Base-by-base conservation (phyloP, 2,329 filamentous ascomycete genomes). In the Alternaria conjuncta region DNA sequence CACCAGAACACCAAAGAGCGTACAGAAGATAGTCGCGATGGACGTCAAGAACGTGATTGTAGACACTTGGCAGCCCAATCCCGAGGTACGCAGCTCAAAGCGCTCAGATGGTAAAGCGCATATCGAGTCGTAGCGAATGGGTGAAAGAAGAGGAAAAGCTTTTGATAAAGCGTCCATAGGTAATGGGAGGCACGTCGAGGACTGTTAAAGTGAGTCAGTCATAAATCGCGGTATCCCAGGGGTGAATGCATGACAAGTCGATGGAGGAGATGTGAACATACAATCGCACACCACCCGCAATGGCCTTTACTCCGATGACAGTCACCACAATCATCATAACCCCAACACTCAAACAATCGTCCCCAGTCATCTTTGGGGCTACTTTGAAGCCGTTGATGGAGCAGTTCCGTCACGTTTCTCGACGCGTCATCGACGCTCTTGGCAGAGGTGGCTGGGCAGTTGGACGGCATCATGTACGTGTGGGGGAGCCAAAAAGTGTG, bases 271-370 rank as follows among this genome's bases (percentile, higher is more conserved):
- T 20, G 41, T 13, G 6, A 12, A 78, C 79, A 70, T 64, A 81
- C 80, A 36, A 79, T 78, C 1, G 82, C 78, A 70, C 82, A 84
- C 82, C 82, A 84, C 21, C 82, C 82, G 64, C 82, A 84, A 49
- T 68, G 69, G 0, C 73, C 76, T 6, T 75, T 62, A 60, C 74
- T 78, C 8, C 75, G 66, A 66, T 79, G 76, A 30, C 78, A 80
- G 58, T 80, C 78, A 5, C 78, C 78, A 59, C 78, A 80, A 47
- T 80, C 78, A 8, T 30, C 57, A 28, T 76, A 76, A 0, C 77
- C 76, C 78, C 78, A 80, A 56, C 78, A 80, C 26, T 71, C 66
- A n/a, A 68, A 59, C 18, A 79, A 55, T 41, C 78, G 66, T 25
- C 75, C 65, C 63, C 71, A 69, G 47, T 80, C 74, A 20, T 78